Conservation (phyloP, 2,329 filamentous ascomycete species). For the Fusarium nodosum region DNA sequence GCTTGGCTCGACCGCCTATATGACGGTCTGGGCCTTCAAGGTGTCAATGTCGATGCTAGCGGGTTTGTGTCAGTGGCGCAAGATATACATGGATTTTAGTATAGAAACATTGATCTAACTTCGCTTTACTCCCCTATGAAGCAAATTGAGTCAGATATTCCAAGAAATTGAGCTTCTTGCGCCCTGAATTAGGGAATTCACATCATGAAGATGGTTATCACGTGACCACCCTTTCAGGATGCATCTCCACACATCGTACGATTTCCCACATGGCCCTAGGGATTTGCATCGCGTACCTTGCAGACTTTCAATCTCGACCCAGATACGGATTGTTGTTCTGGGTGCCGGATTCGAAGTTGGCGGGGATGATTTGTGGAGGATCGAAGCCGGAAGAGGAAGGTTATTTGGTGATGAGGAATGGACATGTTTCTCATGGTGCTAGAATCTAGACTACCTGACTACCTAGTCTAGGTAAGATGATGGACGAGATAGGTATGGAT, state of each 20-base stretch:
- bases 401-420: constrained; percentile 4
- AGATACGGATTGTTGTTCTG: neutral
- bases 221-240: constrained; percentile 37
- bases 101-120: neutral
- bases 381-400: constrained; percentile 9
- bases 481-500: neutral
- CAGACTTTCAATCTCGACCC: neutral
- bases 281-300: constrained; percentile 2
- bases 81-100: fast-evolving
- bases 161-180: neutral
- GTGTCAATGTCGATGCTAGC: constrained; percentile 24
- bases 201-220: neutral
- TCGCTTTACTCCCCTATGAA: fast-evolving
- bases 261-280: constrained; percentile 36
- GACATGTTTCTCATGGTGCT: neutral
- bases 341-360: constrained; percentile 15
- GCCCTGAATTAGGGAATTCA: neutral
- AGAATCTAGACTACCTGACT: no score
- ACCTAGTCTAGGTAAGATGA: no score
- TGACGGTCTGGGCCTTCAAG: constrained; percentile 43
- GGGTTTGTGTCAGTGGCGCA: neutral
- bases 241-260: constrained; percentile 47
- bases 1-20: constrained; percentile 36
- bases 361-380: constrained; percentile 9
- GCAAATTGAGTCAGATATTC: fast-evolving